phyloP scores from a whole-genome alignment of 805 yeast species.

The Barnettozyma sucrosica region DNA sequence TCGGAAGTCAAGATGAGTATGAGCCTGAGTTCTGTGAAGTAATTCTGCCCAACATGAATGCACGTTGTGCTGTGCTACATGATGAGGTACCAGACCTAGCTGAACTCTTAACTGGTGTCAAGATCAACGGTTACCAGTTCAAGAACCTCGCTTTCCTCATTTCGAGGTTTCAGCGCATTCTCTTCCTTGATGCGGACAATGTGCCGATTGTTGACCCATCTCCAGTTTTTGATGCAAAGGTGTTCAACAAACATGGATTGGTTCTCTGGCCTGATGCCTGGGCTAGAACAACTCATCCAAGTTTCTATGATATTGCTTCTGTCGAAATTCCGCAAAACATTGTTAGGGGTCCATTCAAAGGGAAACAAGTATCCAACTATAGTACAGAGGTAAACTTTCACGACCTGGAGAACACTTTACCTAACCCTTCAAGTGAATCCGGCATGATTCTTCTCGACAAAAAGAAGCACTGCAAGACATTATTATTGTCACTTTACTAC shows the following conservation, averaged over 20 bases:
- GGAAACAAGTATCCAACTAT: constrained; percentile 20
- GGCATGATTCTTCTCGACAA: constrained; percentile 58
- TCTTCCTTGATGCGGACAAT: constrained; percentile 68
- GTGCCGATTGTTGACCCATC: constrained; percentile 60
- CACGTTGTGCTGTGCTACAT: constrained; percentile 57
- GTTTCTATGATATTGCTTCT: constrained; percentile 47
- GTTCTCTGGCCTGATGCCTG: constrained; percentile 68
- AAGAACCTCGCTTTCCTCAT: constrained; percentile 63
- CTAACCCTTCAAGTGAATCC: constrained; percentile 60
- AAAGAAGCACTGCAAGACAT: constrained; percentile 44
- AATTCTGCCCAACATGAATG: constrained; percentile 53
- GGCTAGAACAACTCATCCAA: constrained; percentile 63
- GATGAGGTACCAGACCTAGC: constrained; percentile 48
- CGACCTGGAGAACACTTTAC: constrained; percentile 50
- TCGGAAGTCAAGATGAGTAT: constrained; percentile 59
- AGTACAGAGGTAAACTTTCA: constrained; percentile 38
- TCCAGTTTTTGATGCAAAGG: constrained; percentile 38
- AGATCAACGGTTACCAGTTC: constrained; percentile 56
- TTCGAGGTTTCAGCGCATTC: constrained; percentile 63
- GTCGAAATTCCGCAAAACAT: constrained; percentile 31
- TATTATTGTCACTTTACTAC: constrained; percentile 51
- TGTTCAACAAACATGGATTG: constrained; percentile 38
- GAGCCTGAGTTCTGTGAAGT: constrained; percentile 60
- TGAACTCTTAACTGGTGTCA: constrained; percentile 35
- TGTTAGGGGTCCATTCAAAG: constrained; percentile 30